Evolutionary conservation across 495 filamentous ascomycete genomes (phyloP), one percentile per base, ranked within the genome.

Genomic region (Choiromyces venosus): DNA sequence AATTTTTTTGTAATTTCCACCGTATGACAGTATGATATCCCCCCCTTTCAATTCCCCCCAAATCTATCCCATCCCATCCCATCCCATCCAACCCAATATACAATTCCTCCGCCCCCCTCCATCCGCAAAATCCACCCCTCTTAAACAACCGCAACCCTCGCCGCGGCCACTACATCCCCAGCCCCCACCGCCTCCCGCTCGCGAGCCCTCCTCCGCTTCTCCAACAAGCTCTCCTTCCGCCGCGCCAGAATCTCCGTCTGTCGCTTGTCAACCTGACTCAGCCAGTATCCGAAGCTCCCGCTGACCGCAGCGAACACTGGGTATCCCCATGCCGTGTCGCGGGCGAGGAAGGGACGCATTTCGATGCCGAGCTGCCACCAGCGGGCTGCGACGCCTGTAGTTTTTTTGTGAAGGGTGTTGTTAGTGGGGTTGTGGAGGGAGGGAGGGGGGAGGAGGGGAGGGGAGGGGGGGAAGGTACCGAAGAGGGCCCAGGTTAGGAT

Each of bases 361-460:
- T 99, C 94, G 81, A 99, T 93, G 78, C 93, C 96, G 82, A 98
- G 90, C 84, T 97, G 94, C 93, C 92, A 97, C 83, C 93, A 84
- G 76, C 94, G 93, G 82, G 94, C 91, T 80, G 89, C 92, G 81
- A 96, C 82, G 86, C 95, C 95, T 99, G 73, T 35, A 25, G 42
- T 38, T 16, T 37, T 6, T 46, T 56, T n/a, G 33, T 75, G 69
- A 77, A 66, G 25, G 33, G 16, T 40, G 36, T 70, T 67, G 46
- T 56, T 39, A 37, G 44, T 40, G 67, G 56, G 65, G 67, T 56
- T 66, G 74, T 68, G 65, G 66, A 40, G n/a, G 67, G 42, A 65
- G 68, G 68, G 42, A 71, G 21, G 25, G 18, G 69, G 35, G 46
- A 76, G 76, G 67, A 65, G 71, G 70, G 69, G 68, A 40, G 72